A percentile compares a stretch with the other conserved stretches of the same genome.
These are phyloP conservation scores for Ogataea polymorpha DNA, from an alignment of 805 yeast genomes.

Conservation along the genomic window DNA sequence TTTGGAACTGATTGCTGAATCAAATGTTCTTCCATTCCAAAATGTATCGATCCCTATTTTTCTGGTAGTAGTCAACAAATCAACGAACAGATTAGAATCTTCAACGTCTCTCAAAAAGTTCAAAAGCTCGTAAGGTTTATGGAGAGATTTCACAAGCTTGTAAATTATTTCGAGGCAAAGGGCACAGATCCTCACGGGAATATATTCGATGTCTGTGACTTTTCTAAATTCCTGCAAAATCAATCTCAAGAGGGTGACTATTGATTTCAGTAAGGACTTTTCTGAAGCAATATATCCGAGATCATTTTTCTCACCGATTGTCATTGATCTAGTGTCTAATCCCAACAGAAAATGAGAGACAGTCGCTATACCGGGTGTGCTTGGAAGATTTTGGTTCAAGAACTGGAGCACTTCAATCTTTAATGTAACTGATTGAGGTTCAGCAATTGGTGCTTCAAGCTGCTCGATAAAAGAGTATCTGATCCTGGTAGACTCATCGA, in stretches of 20 bases:
- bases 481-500: conserved; percentile 75
- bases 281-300: conserved; percentile 52
- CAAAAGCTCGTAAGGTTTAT: conserved; percentile 51
- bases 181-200: conserved; percentile 58
- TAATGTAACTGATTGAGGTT: conserved; percentile 39
- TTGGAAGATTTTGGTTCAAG: conserved; percentile 46
- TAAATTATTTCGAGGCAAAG: conserved; percentile 59
- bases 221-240: conserved; percentile 39
- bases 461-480: conserved; percentile 71
- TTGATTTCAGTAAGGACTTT: conserved; percentile 52
- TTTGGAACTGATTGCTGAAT: conserved; percentile 36
- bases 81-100: conserved; percentile 43
- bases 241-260: conserved; percentile 48
- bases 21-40: conserved; percentile 53
- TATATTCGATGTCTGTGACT: conserved; percentile 41
- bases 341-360: conserved; percentile 80
- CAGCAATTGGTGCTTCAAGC: conserved; percentile 43
- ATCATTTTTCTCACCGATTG: conserved; percentile 42
- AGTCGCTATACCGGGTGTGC: conserved; percentile 36
- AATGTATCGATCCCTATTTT: conserved; percentile 49
- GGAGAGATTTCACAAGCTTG: conserved; percentile 54
- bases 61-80: conserved; percentile 50
- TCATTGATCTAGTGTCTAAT: conserved; percentile 49
- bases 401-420: conserved; percentile 62
- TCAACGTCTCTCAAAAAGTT: conserved; percentile 47